Base-by-base conservation (phyloP, 1,284 basidiomycete genomes). In the Ceratobasidium sp. region DNA sequence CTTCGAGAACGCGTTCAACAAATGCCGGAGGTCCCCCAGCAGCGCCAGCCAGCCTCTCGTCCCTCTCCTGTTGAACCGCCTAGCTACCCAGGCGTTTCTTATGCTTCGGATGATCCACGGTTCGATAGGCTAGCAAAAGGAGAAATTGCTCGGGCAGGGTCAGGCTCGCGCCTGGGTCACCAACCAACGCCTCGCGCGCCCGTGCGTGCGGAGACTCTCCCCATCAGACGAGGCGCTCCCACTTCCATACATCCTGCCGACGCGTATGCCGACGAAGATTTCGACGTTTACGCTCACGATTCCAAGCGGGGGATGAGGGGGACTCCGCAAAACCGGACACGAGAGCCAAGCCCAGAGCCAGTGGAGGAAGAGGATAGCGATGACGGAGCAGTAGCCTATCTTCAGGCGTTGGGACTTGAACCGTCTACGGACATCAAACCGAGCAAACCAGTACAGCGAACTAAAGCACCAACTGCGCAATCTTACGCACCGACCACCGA, bases 381-480 rank as follows among this genome's bases (percentile, higher is more conserved):
- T 36, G 67, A 60, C 29, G 54, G 56, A 11, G 56, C 45, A 3
- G 15, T 57, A 45, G 67, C 67, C 8, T 59, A 72, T 31, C 66
- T 69, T 4, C 51, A 69, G 29, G 66, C 66, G n/a, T 44, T 69
- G 51, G 66, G 66, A 19, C 22, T 69, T 15, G 66, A 69, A n/a
- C 24, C 66, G 31, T 24, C 60, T 29, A 47, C 47, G 31, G 31
- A 11, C 22, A 19, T 47, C 31, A 44, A 33, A 51, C 53, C 41
- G 27, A 33, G 14, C n/a, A 57, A 69, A 45, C 36, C 53, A 27
- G 7, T 19, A 22, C 53, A 44, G 31, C 24, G 48, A 33, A 11
- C 41, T 7, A 56, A 47, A 44, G 22, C 22, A 22, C 29, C 44
- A 65, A 22, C 63, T 29, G 29, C 63, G 27, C 41, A 22, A 15